Conservation (phyloP, 176 grass and related monocot species). For the Thalia dealbata region DNA sequence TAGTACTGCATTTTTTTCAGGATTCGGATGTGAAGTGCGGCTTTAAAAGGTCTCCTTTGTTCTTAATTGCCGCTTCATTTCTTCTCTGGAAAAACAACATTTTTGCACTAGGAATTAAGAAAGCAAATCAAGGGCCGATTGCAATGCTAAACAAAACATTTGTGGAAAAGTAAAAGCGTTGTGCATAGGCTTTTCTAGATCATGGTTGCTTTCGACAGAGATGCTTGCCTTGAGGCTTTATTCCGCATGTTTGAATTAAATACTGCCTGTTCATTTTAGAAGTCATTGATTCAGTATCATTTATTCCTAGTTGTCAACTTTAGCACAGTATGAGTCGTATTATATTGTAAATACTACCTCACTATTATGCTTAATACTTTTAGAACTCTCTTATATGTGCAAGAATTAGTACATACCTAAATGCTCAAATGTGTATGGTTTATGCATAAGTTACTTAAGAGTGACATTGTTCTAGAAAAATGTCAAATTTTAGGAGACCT, state of each 20-base stretch:
- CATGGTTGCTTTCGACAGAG: slow-evolving; percentile 39
- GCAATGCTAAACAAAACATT: neutral
- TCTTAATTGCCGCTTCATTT: neutral
- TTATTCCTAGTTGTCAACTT: too few species aligned
- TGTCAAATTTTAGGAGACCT: too few species aligned
- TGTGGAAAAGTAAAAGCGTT: slow-evolving; percentile 40
- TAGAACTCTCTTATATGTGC: too few species aligned
- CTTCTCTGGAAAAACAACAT: neutral
- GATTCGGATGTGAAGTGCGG: slow-evolving; percentile 15
- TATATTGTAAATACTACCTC: too few species aligned
- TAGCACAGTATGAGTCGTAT: too few species aligned
- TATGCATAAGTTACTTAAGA: too few species aligned
- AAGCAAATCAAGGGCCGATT: slow-evolving; percentile 9
- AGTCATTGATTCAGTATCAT: too few species aligned
- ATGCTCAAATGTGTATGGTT: too few species aligned
- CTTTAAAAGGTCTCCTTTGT: neutral
- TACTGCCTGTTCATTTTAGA: neutral
- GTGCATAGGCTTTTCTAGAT: slow-evolving; percentile 27
- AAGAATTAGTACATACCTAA: too few species aligned
- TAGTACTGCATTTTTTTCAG: slow-evolving; percentile 3
- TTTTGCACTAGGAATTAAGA: neutral
- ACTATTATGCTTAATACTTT: too few species aligned
- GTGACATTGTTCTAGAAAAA: too few species aligned
- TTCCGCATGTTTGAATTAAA: slow-evolving; percentile 23
- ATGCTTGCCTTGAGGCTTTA: slow-evolving; percentile 30